Percentiles rank a stretch among this genome's conserved stretches.
Evolutionary conservation across 441 rosid species (phyloP).

Genomic region (Corymbia calophylla): DNA sequence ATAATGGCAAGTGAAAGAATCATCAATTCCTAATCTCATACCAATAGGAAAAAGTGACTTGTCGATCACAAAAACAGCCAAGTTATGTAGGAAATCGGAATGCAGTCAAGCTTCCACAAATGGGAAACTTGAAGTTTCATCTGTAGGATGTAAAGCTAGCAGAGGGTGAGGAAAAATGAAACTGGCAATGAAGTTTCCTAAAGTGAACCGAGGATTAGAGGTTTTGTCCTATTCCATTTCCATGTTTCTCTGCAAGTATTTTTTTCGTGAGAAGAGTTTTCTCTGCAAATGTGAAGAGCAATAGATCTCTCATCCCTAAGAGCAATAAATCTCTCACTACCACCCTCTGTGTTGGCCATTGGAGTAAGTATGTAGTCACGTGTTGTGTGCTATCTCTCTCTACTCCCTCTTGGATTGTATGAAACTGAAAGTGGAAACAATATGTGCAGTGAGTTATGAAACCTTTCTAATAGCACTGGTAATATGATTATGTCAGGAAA

Average conservation of each 20-base stretch:
- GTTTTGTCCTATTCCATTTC: background rate
- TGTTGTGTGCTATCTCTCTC: background rate
- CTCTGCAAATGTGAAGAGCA: background rate
- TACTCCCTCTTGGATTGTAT: background rate
- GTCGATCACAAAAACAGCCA: background rate
- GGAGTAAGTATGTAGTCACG: background rate
- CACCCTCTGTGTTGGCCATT: background rate
- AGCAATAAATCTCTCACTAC: background rate
- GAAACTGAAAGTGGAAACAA: background rate
- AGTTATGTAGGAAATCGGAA: background rate
- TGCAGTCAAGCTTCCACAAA: background rate
- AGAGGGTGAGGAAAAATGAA: background rate
- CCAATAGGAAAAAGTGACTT: background rate
- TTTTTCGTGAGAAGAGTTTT: background rate
- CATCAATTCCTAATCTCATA: background rate
- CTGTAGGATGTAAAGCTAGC: background rate
- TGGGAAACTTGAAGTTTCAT: background rate
- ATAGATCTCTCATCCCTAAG: background rate
- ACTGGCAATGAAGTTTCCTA: background rate
- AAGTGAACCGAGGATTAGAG: background rate
- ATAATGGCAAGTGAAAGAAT: background rate
- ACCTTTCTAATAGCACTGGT: background rate
- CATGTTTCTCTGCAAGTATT: background rate
- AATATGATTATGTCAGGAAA: background rate
- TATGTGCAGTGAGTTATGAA: background rate